phyloP scores from a whole-genome alignment of 1,284 basidiomycete species.

The Flammula alnicola region DNA sequence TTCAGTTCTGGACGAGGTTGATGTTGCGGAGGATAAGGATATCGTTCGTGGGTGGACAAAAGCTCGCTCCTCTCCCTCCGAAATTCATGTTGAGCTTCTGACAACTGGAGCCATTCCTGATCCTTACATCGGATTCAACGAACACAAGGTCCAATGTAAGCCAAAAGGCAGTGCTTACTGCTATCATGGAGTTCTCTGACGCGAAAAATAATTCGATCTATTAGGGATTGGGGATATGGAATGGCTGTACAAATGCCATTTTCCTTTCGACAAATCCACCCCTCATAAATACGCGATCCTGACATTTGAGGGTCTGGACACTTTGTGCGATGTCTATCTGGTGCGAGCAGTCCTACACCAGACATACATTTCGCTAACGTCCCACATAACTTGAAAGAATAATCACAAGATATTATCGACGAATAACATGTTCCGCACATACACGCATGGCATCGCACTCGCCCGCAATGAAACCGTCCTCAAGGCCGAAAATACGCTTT shows the following conservation, averaged over 20 bases:
- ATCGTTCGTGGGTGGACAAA: slow-evolving; percentile 14
- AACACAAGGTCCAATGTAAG: slow-evolving; percentile 83
- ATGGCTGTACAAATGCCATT: slow-evolving; percentile 79
- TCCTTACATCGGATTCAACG: slow-evolving; percentile 76
- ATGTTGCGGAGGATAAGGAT: neutral
- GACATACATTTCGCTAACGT: neutral
- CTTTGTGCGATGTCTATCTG: slow-evolving; percentile 72
- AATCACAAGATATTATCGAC: slow-evolving; percentile 66
- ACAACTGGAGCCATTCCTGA: slow-evolving; percentile 70
- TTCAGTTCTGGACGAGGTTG: neutral
- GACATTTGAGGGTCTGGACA: slow-evolving; percentile 86
- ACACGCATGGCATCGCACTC: slow-evolving; percentile 34
- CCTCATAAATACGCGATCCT: slow-evolving; percentile 58
- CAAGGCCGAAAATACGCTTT: slow-evolving; percentile 42
- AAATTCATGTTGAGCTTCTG: slow-evolving; percentile 79
- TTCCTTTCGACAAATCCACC: slow-evolving; percentile 46
- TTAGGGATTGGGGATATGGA: slow-evolving; percentile 83
- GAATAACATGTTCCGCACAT: slow-evolving; percentile 77
- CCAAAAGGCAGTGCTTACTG: no score
- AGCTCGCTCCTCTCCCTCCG: slow-evolving; percentile 33
- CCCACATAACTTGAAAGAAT: slow-evolving; percentile 54
- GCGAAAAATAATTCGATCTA: neutral
- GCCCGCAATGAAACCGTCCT: slow-evolving; percentile 37
- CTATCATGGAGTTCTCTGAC: neutral
- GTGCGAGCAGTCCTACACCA: slow-evolving; percentile 45